Evolutionary conservation across 257 asterid species (phyloP), one percentile per base, ranked within the genome.

Genomic region (Gardenia jasminoides): DNA sequence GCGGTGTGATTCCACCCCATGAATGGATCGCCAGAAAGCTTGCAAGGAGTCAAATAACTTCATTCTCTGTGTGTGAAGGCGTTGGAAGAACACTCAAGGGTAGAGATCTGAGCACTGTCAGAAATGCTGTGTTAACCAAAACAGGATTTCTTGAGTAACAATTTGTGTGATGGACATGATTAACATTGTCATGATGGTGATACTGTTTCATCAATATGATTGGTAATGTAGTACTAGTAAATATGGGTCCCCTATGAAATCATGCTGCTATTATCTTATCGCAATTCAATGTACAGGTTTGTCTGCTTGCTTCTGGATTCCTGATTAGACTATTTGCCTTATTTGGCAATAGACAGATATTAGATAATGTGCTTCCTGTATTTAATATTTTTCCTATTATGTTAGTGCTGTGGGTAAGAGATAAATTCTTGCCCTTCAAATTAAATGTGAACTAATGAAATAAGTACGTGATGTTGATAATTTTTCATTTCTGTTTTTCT

Each of bases 21-120:
- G 88, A 88, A 85, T 86, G 85, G 87, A 78, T 88, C 3, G 92
- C 92, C 10, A 88, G 72, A 70, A 88, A 73, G 56, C 77, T 83
- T 31, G 90, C 84, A 5, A 83, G 87, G 50, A 79, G 70, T 28
- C 86, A 77, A 30, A 82, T 79, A 0, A 79, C 85, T 16, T 86
- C 97, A 13, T 88, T 85, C 41, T 92, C 97, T 3, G 93, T 90
- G 28, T 86, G 87, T 58, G 97, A 91, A 86, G 97, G 97, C 1
- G 86, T 80, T 67, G 97, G 97, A 65, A 87, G 97, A 47, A 91
- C 92, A 19, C 87, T 91, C 7, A 91, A 91, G 79, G 96, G 96
- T 31, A 89, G 94, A 78, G 96, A 89, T 72, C 82, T 88, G 17
- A 90, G 89, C 76, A 80, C 86, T 81, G 90, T 91, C 10, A 85